Evolutionary conservation across 139 green algal species (phyloP).

Genomic region (Picochlorum sp.): DNA sequence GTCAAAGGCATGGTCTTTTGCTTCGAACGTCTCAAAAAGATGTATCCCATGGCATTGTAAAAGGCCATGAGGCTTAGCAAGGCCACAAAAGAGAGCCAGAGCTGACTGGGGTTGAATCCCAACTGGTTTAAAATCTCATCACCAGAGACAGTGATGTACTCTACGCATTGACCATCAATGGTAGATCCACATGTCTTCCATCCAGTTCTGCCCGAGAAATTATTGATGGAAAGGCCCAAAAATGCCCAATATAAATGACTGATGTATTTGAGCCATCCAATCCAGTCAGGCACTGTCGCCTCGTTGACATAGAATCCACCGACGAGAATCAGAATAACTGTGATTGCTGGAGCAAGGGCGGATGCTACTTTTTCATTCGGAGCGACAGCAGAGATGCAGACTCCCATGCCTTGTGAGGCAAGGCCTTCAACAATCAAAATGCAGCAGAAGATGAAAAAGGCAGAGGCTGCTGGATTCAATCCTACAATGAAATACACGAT

Average conservation of each 20-base stretch:
- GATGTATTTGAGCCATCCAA: conserved; percentile 24
- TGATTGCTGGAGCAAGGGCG: conserved; percentile 43
- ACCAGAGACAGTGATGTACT: conserved; percentile 3
- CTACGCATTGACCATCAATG: neutral
- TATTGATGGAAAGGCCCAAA: conserved; percentile 35
- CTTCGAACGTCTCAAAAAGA: conserved; percentile 24
- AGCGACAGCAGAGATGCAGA: conserved; percentile 16
- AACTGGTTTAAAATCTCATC: conserved; percentile 17
- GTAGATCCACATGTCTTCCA: neutral
- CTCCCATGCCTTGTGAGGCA: conserved; percentile 17
- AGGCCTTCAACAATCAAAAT: conserved; percentile 31
- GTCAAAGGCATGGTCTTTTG: conserved; percentile 21
- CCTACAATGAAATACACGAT: conserved; percentile 30
- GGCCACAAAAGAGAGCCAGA: conserved; percentile 27
- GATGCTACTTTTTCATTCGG: conserved; percentile 26
- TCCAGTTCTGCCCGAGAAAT: conserved; percentile 29
- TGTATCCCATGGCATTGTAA: conserved; percentile 27
- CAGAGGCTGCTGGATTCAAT: conserved; percentile 31
- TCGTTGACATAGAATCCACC: conserved; percentile 24
- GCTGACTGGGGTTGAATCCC: conserved; percentile 14
- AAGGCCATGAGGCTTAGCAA: conserved; percentile 16
- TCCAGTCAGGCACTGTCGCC: conserved; percentile 5
- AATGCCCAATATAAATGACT: conserved; percentile 39
- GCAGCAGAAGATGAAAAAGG: conserved; percentile 43
- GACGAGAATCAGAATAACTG: conserved; percentile 44